Evolutionary conservation across 2,329 filamentous ascomycete genomes (phyloP), one percentile per base, ranked within the genome.

Genomic region (Monosporascus sp.): DNA sequence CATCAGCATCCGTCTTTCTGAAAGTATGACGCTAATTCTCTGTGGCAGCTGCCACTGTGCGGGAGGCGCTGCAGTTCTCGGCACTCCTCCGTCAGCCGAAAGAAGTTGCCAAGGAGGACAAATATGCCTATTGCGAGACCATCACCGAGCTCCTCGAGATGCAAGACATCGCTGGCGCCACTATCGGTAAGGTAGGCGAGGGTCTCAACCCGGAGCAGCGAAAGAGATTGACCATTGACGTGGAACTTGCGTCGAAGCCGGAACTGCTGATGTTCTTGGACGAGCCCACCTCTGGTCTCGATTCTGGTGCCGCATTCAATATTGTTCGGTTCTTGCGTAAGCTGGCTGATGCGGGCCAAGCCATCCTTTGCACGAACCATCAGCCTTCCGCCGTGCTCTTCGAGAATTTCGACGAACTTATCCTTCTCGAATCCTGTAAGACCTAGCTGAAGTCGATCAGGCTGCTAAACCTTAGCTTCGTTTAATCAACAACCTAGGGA

Each of bases 101-200:
- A 19, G 77, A 84, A 27, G 78, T 84, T 0, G 67, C 84, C 0
- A 64, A 74, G 1, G 61, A 80, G 45, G 85, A 89, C 55, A 90
- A 89, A 66, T 80, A 86, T 48, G 82, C 77, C 0, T 88, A 88
- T 55, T 85, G 82, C 52, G 85, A 89, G 63, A 84, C 78, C 7
- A 82, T 90, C 47, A 83, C 87, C n/a, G 79, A 84, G 48, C 71
- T 90, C 0, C 71, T 90, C 0, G 86, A 90, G 62, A 85, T 90
- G 79, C 73, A 79, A n/a, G 74, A 80, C 5, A 82, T 88, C 43
- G 84, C 85, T 1, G 83, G 84, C 5, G 85, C 86, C 2, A 80
- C 79, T 0, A 84, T 89, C 6, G 86, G 86, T 22, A 71, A 71
- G 0, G 70, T 78, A 0, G 83, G 84, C 4, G 74, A 78, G 40